Conservation (phyloP, 495 filamentous ascomycete genomes). For the Lepidopterella palustris region DNA sequence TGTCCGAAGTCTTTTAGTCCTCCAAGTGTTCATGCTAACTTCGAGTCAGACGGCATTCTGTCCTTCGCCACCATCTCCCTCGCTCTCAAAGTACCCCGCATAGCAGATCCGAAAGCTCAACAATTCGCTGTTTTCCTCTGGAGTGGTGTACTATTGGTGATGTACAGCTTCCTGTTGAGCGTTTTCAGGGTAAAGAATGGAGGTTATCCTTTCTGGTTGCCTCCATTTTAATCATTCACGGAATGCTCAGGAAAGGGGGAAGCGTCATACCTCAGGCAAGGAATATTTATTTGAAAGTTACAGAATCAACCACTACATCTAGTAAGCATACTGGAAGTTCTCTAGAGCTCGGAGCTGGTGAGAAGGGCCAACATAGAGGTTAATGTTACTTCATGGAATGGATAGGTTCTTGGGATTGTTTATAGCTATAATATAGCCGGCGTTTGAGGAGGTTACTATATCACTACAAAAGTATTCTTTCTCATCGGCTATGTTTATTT, state of each 20-base stretch:
- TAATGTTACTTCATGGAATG: background rate
- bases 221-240: constrained; percentile 60
- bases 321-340: background rate
- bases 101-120: constrained; percentile 68
- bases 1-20: background rate
- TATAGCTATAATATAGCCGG: background rate
- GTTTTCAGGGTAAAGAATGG: constrained; percentile 92
- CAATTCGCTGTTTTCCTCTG: constrained; percentile 77
- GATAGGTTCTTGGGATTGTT: background rate
- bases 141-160: constrained; percentile 67
- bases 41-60: constrained; percentile 70
- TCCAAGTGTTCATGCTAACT: constrained; percentile 1
- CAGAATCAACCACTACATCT: too few relatives aligned
- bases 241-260: background rate
- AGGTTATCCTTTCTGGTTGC: constrained; percentile 89
- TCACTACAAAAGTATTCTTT: background rate
- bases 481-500: background rate
- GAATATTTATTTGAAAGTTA: background rate
- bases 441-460: background rate
- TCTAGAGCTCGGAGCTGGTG: background rate
- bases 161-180: constrained; percentile 91
- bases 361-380: background rate
- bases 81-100: constrained; percentile 84
- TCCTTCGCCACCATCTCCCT: constrained; percentile 86
- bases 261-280: background rate